These are phyloP conservation scores for Halocafeteria seosinensis DNA, from an alignment of 108 stramenopile species.

Conservation along the genomic window DNA sequence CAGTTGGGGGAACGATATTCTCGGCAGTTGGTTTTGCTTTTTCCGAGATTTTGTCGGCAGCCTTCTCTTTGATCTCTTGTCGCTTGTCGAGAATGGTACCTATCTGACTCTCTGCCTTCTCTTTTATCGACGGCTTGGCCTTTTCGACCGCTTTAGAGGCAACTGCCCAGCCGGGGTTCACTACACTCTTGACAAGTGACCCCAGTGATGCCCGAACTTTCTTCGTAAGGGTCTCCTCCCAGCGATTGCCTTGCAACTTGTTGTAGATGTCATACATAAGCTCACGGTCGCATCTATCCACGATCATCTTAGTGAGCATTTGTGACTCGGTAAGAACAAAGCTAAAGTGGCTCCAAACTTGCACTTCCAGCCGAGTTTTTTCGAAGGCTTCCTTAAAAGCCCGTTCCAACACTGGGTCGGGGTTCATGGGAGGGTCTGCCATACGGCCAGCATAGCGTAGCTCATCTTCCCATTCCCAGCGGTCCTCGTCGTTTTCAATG, in stretches of 20 bases:
- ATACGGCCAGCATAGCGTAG: background rate
- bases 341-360: background rate
- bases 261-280: background rate
- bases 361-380: background rate
- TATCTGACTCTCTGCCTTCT: background rate
- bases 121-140: background rate
- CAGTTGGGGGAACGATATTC: background rate
- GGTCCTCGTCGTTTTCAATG: background rate
- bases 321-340: background rate
- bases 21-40: background rate
- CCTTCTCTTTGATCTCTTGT: background rate
- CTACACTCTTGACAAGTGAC: background rate
- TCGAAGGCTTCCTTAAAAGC: background rate
- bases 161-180: background rate
- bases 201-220: background rate
- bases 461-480: background rate
- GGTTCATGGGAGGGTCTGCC: background rate
- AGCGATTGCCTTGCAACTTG: background rate
- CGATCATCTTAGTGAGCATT: background rate
- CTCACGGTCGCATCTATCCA: background rate
- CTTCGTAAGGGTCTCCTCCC: background rate
- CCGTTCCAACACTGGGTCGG: background rate
- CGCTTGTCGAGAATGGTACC: background rate
- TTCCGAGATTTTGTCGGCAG: background rate
- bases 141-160: background rate